phyloP scores from a whole-genome alignment of 306 rosid genomes.

The Quercus parvula region DNA sequence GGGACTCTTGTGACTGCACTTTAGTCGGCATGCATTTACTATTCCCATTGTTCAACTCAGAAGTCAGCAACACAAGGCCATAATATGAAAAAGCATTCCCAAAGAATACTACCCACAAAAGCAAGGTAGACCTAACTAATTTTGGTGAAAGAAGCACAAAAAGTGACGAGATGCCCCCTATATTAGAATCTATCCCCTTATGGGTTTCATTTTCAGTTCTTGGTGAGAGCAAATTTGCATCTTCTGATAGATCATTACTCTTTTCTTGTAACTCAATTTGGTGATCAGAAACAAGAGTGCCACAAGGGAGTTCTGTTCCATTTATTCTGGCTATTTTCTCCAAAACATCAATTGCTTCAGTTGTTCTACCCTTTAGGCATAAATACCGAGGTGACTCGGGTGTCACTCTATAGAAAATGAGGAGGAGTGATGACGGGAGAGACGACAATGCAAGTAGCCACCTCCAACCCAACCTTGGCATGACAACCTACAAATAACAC shows the following conservation, averaged over 20 bases:
- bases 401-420: slow-evolving; percentile 64
- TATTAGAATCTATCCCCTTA: slow-evolving; percentile 33
- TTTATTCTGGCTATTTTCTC: slow-evolving; percentile 84
- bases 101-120: slow-evolving; percentile 86
- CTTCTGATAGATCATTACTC: slow-evolving; percentile 48
- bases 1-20: slow-evolving; percentile 40
- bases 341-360: slow-evolving; percentile 70
- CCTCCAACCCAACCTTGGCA: slow-evolving; percentile 98
- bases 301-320: slow-evolving; percentile 68
- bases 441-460: slow-evolving; percentile 90
- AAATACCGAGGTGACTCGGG: slow-evolving; percentile 96
- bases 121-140: slow-evolving; percentile 73
- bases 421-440: slow-evolving; percentile 80
- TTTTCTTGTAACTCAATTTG: slow-evolving; percentile 43
- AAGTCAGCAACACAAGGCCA: slow-evolving; percentile 92
- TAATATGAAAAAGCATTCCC: slow-evolving; percentile 96
- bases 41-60: slow-evolving; percentile 60
- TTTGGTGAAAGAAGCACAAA: slow-evolving; percentile 69
- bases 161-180: slow-evolving; percentile 55
- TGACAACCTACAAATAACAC: slow-evolving; percentile 62
- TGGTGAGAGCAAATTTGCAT: slow-evolving; percentile 49
- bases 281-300: slow-evolving; percentile 67
- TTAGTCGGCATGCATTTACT: slow-evolving; percentile 47
- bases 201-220: slow-evolving; percentile 29
- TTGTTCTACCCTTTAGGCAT: slow-evolving; percentile 65